phyloP scores from a whole-genome alignment of 1,139 yeast species.

The Kodamaea arcana region DNA sequence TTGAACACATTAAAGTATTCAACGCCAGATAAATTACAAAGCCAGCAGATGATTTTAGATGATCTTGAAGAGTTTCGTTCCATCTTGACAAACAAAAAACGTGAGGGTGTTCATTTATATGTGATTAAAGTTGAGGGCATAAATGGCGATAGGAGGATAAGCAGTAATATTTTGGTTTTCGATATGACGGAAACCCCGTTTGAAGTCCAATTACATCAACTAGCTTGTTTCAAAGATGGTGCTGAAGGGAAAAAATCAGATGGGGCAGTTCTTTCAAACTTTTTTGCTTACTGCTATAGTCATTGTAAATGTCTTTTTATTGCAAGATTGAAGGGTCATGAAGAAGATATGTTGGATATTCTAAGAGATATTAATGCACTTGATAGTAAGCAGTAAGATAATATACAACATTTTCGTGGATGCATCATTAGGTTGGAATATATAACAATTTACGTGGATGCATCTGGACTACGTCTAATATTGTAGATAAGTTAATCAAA shows the following conservation, averaged over 20 bases:
- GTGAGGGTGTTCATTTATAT: conserved; percentile 4
- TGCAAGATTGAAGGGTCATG: conserved; percentile 7
- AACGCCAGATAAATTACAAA: conserved; percentile 5
- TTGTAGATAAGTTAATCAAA: too few relatives aligned
- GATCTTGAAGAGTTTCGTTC: conserved; percentile 4
- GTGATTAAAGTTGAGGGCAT: conserved; percentile 9
- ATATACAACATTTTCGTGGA: too few relatives aligned
- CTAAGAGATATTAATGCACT: conserved; percentile 13
- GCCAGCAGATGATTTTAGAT: conserved; percentile 9
- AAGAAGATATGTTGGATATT: conserved; percentile 10
- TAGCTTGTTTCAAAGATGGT: too few relatives aligned
- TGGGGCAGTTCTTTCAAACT: conserved; percentile 9
- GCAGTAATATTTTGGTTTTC: conserved; percentile 13
- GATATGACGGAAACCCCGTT: too few relatives aligned
- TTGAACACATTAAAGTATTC: neutral
- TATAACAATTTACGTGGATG: too few relatives aligned
- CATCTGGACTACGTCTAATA: too few relatives aligned
- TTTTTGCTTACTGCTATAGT: conserved; percentile 17
- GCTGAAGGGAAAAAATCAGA: neutral
- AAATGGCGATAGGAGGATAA: conserved; percentile 5
- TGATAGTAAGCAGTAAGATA: too few relatives aligned
- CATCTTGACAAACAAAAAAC: conserved; percentile 6
- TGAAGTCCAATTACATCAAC: too few relatives aligned
- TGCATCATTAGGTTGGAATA: too few relatives aligned
- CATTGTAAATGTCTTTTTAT: conserved; percentile 23